These are phyloP conservation scores for Colletotrichum sp. DNA, from an alignment of 2,329 filamentous ascomycete species.

Conservation along the genomic window DNA sequence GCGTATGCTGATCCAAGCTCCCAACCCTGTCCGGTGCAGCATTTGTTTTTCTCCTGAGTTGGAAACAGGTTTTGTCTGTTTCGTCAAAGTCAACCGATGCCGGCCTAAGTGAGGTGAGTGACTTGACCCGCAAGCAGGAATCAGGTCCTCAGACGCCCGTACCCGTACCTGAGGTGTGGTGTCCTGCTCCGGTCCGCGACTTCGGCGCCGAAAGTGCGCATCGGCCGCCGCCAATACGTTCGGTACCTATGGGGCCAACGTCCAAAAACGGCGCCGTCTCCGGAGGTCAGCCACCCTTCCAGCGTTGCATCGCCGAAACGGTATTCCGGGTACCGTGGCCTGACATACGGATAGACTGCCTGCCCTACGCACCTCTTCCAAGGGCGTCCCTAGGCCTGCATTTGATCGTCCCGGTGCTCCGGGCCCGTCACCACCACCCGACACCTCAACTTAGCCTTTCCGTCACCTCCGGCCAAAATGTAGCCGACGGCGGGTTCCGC, in stretches of 20 bases:
- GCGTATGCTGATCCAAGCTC: background rate
- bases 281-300: background rate
- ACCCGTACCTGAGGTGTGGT: background rate
- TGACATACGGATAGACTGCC: background rate
- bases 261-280: conserved; percentile 8
- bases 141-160: background rate
- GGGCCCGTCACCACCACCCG: background rate
- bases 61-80: background rate
- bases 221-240: background rate
- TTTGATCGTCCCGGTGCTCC: conserved; percentile 9
- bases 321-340: background rate
- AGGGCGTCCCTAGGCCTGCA: conserved; percentile 11
- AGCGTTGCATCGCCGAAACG: conserved; percentile 6
- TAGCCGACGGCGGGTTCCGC: background rate
- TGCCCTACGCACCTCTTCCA: conserved; percentile 4
- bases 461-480: background rate
- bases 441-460: background rate
- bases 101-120: background rate
- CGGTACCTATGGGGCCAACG: background rate
- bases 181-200: background rate
- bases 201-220: conserved; percentile 10
- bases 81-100: background rate
- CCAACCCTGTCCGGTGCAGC: background rate
- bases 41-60: background rate
- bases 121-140: background rate